Conservation (phyloP, 371 early-diverging fungal genomes). For the Mucor lusitanicus region DNA sequence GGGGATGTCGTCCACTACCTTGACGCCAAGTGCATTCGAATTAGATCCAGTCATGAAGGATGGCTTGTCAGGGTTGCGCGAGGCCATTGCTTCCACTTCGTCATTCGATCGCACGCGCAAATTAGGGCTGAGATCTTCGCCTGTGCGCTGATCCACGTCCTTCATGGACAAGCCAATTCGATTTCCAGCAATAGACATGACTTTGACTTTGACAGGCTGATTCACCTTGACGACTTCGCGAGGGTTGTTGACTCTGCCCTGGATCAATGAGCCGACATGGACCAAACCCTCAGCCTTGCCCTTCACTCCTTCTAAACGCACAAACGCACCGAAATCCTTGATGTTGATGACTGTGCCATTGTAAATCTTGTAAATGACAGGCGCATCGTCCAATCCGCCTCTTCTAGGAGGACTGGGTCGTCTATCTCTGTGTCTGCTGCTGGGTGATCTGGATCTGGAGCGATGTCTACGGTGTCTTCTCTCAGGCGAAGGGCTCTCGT, state of each 20-base stretch:
- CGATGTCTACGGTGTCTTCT: constrained; percentile 22
- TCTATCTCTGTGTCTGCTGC: constrained; percentile 2
- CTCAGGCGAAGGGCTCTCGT: constrained; percentile 31
- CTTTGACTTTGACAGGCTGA: constrained; percentile 89
- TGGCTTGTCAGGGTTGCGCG: constrained; percentile 71
- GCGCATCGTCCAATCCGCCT: constrained; percentile 65
- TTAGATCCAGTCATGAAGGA: constrained; percentile 33
- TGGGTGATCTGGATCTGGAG: constrained; percentile 9
- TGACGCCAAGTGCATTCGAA: constrained; percentile 15
- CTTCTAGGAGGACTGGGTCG: constrained; percentile 20
- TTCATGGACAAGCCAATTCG: constrained; percentile 89
- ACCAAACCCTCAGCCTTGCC: constrained; percentile 84
- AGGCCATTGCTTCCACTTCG: constrained; percentile 65
- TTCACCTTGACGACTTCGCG: constrained; percentile 78
- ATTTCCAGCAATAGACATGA: constrained; percentile 83
- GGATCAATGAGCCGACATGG: constrained; percentile 74
- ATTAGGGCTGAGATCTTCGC: constrained; percentile 80
- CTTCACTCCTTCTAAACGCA: constrained; percentile 77
- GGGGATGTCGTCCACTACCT: constrained; percentile 62
- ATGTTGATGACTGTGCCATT: constrained; percentile 76
- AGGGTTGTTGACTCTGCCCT: constrained; percentile 78
- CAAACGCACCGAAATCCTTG: constrained; percentile 93
- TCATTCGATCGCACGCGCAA: constrained; percentile 48
- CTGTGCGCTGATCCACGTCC: constrained; percentile 93
- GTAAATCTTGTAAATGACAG: constrained; percentile 91